Conservation (phyloP, 257 asterid species). For the Solanum virginianum region DNA sequence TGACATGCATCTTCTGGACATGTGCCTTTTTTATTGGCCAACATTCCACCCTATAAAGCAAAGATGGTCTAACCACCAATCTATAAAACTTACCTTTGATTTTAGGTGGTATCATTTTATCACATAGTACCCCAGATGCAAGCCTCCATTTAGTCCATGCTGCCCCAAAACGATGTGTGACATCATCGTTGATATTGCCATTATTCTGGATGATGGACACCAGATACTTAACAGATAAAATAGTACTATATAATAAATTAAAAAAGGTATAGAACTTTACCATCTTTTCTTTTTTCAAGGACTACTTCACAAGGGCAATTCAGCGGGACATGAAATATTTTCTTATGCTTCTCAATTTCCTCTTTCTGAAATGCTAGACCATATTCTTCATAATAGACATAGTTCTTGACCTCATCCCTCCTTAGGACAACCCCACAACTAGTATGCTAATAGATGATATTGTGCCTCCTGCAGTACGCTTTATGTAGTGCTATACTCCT, state of each 20-base stretch:
- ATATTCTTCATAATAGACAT: slow-evolving; percentile 79
- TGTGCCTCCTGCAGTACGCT: slow-evolving; percentile 83
- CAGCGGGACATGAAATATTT: slow-evolving; percentile 91
- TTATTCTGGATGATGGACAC: too few species aligned
- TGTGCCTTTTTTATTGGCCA: too few species aligned
- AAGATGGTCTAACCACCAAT: too few species aligned
- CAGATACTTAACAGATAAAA: too few species aligned
- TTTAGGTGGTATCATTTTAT: too few species aligned
- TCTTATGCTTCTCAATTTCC: slow-evolving; percentile 87
- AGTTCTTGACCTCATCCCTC: slow-evolving; percentile 61
- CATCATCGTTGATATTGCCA: too few species aligned
- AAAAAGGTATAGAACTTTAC: slow-evolving; percentile 23
- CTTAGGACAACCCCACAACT: slow-evolving; percentile 85
- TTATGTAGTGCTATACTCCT: slow-evolving; percentile 75
- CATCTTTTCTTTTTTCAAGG: slow-evolving; percentile 88
- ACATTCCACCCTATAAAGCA: too few species aligned
- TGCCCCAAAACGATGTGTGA: too few species aligned
- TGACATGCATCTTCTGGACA: too few species aligned
- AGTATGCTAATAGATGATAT: slow-evolving; percentile 52
- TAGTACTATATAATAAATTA: neutral
- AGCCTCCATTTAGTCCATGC: too few species aligned
- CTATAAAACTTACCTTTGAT: too few species aligned
- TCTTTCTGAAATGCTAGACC: slow-evolving; percentile 65
- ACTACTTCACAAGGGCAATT: slow-evolving; percentile 76
- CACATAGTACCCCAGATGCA: too few species aligned